These are phyloP conservation scores for Podosphaera xanthii DNA, from an alignment of 2,329 filamentous ascomycete species.

Conservation along the genomic window DNA sequence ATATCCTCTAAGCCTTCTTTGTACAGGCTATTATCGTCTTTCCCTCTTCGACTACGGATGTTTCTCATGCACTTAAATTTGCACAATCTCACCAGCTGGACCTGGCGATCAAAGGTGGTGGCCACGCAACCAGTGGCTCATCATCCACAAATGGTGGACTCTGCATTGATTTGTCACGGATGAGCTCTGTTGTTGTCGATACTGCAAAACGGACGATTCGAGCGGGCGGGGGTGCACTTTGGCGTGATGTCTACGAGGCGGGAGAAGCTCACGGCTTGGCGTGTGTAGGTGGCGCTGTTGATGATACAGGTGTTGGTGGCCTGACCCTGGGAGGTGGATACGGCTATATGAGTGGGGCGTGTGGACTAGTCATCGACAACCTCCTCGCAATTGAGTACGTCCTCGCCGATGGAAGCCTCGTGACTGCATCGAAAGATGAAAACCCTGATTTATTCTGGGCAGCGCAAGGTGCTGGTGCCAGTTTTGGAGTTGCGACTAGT, in stretches of 20 bases:
- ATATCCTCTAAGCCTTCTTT: neutral
- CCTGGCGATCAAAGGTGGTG: constrained; percentile 6
- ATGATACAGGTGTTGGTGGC: constrained; percentile 6
- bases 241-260: constrained; percentile 10
- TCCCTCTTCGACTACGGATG: constrained; percentile 6
- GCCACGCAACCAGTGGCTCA: constrained; percentile 7
- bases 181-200: constrained; percentile 7
- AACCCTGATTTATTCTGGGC: constrained; percentile 11
- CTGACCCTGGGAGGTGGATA: constrained; percentile 17
- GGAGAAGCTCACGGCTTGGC: constrained; percentile 7
- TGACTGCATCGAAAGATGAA: constrained; percentile 4
- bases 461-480: constrained; percentile 7
- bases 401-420: constrained; percentile 7
- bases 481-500: constrained; percentile 6
- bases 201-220: constrained; percentile 5
- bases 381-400: constrained; percentile 7
- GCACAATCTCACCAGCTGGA: constrained; percentile 4
- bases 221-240: constrained; percentile 9
- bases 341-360: constrained; percentile 27
- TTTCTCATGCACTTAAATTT: constrained; percentile 6
- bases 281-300: constrained; percentile 9
- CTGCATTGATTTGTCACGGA: constrained; percentile 8
- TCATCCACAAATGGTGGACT: constrained; percentile 9
- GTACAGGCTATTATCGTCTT: constrained; percentile 7
- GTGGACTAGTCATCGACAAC: constrained; percentile 11